Evolutionary conservation across 805 yeast species (phyloP), one percentile per base, ranked within the genome.

Genomic region (Cyberlindnera meyerae): DNA sequence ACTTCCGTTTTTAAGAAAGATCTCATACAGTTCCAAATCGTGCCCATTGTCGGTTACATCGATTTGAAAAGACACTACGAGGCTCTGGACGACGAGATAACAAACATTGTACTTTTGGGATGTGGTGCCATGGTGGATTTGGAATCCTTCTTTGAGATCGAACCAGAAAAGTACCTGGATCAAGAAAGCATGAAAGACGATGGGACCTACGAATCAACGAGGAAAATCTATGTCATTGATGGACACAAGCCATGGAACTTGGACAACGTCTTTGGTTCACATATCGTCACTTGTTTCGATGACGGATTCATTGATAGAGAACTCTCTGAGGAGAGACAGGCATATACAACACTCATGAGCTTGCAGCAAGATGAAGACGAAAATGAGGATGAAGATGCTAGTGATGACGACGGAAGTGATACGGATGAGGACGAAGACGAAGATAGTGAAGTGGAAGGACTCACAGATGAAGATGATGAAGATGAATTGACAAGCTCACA

Each of bases 161-260:
- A 79, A 38, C 67, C 74, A 4, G 67, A 73, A 31, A 75, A 74
- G 6, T 74, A 70, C 37, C 45, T 78, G 6, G 54, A 42, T 14
- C 41, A 37, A 16, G 56, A 37, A 24, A 57, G 52, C 18, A 55
- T 43, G 7, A 53, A 44, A 29, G 58, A 46, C 7, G 58, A 49
- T 17, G 50, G 49, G 12, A 56, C 57, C 15, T 44, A 65, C 24
- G 52, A 57, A 30, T 56, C 70, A 27, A 71, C 62, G 32, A 70
- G 93, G 45, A 75, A 70, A 39, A 73, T 90, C 3, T 94, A 86
- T 51, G 74, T 94, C 9, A 70, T 93, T 38, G 99, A 93, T 60
- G 88, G 95, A 4, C 93, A 84, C 47, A 66, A 97, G 45, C 99
- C 98, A 4, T 93, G 98, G 97, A 89, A 89, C 60, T 65, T 93